A percentile compares a stretch with the other conserved stretches of the same genome.
Conservation (phyloP, 2,329 filamentous ascomycete genomes). For the Pestalotiopsis sp. region DNA sequence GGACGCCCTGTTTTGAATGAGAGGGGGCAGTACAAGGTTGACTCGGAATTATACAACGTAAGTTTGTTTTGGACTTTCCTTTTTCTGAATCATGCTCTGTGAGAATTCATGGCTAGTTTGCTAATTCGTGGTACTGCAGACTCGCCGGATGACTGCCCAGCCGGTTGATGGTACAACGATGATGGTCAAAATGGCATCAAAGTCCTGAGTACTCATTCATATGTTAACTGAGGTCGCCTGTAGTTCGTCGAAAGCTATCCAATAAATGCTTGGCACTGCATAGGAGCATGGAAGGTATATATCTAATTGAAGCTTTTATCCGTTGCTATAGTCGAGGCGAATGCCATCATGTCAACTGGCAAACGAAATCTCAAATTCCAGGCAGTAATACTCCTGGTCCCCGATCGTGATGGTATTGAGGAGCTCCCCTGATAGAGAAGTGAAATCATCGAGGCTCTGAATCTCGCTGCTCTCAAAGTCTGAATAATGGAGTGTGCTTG, state of each 20-base stretch:
- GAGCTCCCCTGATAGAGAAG: not conserved
- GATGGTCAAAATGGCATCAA: conserved; percentile 12
- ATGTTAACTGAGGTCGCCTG: not conserved
- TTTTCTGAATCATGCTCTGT: no score
- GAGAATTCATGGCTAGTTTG: not conserved
- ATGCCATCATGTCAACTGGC: not conserved
- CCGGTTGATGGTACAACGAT: conserved; percentile 22
- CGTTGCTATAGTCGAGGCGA: not conserved
- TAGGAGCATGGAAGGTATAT: not conserved
- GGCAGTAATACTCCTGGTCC: not conserved
- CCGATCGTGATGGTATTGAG: not conserved
- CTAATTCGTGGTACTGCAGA: conserved; percentile 11
- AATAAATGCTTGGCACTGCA: not conserved
- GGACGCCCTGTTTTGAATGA: conserved; percentile 11
- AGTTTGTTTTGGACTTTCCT: not conserved
- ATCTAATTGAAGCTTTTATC: not conserved
- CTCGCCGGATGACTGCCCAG: conserved; percentile 19
- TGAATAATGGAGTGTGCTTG: not conserved
- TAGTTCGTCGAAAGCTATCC: not conserved
- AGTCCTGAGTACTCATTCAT: not conserved
- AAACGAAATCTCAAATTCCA: not conserved
- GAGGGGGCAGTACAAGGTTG: not conserved
- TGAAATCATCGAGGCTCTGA: not conserved
- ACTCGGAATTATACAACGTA: not conserved
- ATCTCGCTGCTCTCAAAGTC: not conserved